Base-by-base conservation (phyloP, 2,329 filamentous ascomycete species). In the Cladorrhinum sp. region DNA sequence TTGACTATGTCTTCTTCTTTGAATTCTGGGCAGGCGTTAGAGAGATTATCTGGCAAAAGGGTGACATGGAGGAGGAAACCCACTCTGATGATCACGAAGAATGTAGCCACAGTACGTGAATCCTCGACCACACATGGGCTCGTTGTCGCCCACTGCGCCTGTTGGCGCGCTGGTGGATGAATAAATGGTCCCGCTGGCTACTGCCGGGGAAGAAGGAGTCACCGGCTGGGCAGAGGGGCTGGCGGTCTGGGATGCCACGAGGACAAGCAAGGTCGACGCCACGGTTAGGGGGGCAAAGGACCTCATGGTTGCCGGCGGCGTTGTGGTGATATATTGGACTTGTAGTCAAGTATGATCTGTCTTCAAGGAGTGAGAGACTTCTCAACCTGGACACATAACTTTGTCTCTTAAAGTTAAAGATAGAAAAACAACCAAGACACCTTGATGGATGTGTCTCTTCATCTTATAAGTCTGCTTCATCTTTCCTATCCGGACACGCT, bases 71-170 rank as follows among this genome's bases (percentile, higher is more conserved):
- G 24, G 39, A 23, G 30, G 16, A 48, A 1, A 46, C 57, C 3
- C 18, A 70, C 69, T 64, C 48, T 70, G 65, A 23, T 69, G 60
- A 36, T 69, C 59, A 4, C 61, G 59, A 0, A 71, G 59, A 58
- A 70, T 69, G 56, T 69, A 70, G 4, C 69, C 69, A 59, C 69
- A 71, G 60, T 71, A 71, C 10, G 69, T 71, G 33, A 66, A 68
- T 2, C 68, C 68, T 16, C 59, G 60, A 4, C 65, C 66, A 51
- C 68, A 70, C 16, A 65, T 23, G 12, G 57, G 54, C 12, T 28
- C 18, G 6, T 46, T 52, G 9, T 16, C 46, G 39, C 20, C 51
- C 2, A 18, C 23, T 8, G 21, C 28, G 24, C 26, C 36, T 18
- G 53, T 55, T 3, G 60, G 46, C 14, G 50, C 57, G 50, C 28